Base-by-base conservation (phyloP, 2,329 filamentous ascomycete species). In the Dothistroma septosporum region DNA sequence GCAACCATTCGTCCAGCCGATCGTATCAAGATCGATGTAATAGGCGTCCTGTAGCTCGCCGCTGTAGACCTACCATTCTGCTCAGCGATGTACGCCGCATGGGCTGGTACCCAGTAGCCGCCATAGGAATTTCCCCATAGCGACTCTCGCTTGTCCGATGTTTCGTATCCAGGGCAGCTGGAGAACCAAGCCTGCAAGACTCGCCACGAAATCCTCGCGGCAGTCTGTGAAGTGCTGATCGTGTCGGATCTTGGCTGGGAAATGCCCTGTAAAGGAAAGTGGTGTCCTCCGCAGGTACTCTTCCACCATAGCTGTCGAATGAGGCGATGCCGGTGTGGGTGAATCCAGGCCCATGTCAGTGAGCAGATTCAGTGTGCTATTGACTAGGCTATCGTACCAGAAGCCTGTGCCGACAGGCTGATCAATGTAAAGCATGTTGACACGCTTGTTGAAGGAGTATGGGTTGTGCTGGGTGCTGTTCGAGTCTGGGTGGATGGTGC, bases 1-100 rank as follows among this genome's bases (percentile, higher is more conserved):
- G 68, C 86, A 85, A n/a, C 87, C 87, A 70, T 90, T 90, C 60
- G 89, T 78, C 61, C 90, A 86, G 22, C 87, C 87, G 0, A 90
- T 73, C 0, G 86, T 83, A 9, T 76, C 77, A 2, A 91, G 76
- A 44, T 82, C 80, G 44, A 88, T 81, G 41, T 84, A 79, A 7
- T 84, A 74, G 4, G 62, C 61, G 2, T 64, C 21, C 6, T 4
- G 21, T 44, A 66, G 14, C 5, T 61, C 48, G 9, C 67, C 64
- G 47, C 77, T 80, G 16, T 74, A 69, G 24, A 83, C 54, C 77
- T 77, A 8, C 76, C 73, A 65, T 91, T 91, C 73, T 90, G 85
- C 56, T 81, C 70, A 66, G 86, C 78, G 58, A 81, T 81, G 60
- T 77, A 76, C 8, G 75, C 68, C 14, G 85, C 84, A 64, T 87